Base-by-base conservation (phyloP, 2,329 filamentous ascomycete genomes). In the Chaetomium olivaceum region DNA sequence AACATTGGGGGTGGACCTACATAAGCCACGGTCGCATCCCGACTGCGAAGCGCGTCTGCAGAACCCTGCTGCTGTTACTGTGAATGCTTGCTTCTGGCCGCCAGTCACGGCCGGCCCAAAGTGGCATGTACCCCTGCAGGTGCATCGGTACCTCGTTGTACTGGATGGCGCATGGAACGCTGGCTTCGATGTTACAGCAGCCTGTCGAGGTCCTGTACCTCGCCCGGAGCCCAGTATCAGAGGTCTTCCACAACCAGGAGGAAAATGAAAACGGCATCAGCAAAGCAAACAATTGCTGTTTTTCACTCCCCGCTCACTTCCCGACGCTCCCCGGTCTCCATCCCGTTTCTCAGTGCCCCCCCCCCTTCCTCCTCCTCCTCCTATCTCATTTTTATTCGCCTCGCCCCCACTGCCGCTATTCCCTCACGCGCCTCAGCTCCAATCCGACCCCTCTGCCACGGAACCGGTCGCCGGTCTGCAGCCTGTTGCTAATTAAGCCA, bases 81-180 rank as follows among this genome's bases (percentile, higher is more conserved):
- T 63, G 60, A 50, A 46, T 51, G 58, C 62, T 64, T 65, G 58
- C 62, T 60, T 55, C 52, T 63, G 55, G 59, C 27, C 55, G 25
- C 54, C 52, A 25, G 33, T 67, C 46, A 52, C 52, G 50, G 60
- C 54, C 61, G 58, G 54, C 59, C 63, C 54, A 48, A 43, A 50
- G 48, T 29, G 58, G 58, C 51, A 72, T 69, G 71, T 73, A 73
- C 69, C 69, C 69, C 63, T 71, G 68, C 68, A 68, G 61, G 56
- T 59, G 55, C 59, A 57, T 61, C 61, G 68, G 71, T 73, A 73
- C 70, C 66, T 69, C 62, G 61, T 70, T 69, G 71, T 73, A 73
- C 71, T 67, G 67, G 62, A 68, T 67, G 67, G 39, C 68, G 63
- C 67, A 43, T 61, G n/a, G 46, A 55, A 62, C 52, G 50, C 25